Evolutionary conservation across 148 eudicot species (phyloP), one percentile per base, ranked within the genome.

Genomic region (Persicaria maculosa): DNA sequence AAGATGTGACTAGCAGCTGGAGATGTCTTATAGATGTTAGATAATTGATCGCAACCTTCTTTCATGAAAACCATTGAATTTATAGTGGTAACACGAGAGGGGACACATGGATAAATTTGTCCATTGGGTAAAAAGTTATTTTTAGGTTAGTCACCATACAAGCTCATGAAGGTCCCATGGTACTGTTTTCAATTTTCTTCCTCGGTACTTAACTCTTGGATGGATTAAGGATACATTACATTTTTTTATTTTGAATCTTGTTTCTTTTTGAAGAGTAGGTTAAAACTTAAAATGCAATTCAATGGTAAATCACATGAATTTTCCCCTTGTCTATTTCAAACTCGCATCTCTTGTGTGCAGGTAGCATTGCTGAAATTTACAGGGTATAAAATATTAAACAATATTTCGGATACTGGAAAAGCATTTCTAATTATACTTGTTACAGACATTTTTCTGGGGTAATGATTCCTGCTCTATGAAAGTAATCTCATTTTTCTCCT

Each of bases 311-410:
- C 5, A 57, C 62, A 19, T 57, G 31, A 19, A 6, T 57, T 8
- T 20, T 67, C 68, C 78, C 53, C 53, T 50, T 74, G 45, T 58
- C 76, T 17, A n/a, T 59, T 11, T 67, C 71, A 67, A 67, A 67
- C 9, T 40, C 36, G 47, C 43, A n/a, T 25, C 55, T 82, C 68
- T 47, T 71, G 36, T 25, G 68, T 67, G 91, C 90, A 95, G 99
- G 97, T 95, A 70, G 90, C 97, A 67, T 86, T 95, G 84, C 84
- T 95, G 85, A 95, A 92, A 86, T 95, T 92, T 86, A 90, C 97
- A 31, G 99, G 99, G 36, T 92, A 92, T 75, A 95, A 95, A 79
- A 84, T 95, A 71, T 15, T 95, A 59, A 92, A 90, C 85, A 95
- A 95, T 76, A 83, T 88, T 71, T 79, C 99, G 74, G 97, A 95